Percentiles rank a stretch among this genome's conserved stretches.
Evolutionary conservation across 805 yeast genomes (phyloP).

Genomic region (Yarrowia alimentaria): DNA sequence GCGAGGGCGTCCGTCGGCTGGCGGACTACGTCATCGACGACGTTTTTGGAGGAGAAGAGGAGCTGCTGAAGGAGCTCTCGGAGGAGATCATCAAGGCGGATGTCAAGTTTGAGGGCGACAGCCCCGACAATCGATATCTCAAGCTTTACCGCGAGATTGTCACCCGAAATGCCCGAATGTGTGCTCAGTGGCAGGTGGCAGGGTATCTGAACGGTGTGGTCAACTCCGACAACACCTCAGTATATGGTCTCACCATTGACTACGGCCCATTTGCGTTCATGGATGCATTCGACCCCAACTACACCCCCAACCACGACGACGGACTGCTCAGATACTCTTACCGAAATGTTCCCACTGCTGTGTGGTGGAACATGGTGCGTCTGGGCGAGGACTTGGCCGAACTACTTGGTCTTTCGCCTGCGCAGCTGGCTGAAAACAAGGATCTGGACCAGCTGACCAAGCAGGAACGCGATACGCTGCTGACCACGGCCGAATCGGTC

Average conservation of each 20-base stretch:
- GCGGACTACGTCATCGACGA: conserved; percentile 72
- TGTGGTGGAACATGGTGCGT: conserved; percentile 90
- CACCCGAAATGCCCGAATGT: conserved; percentile 68
- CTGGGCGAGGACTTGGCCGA: conserved; percentile 83
- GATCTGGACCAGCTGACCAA: conserved; percentile 43
- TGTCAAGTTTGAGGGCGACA: too few relatives aligned
- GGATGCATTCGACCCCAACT: conserved; percentile 78
- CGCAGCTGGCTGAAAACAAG: conserved; percentile 55
- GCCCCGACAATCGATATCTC: conserved; percentile 59
- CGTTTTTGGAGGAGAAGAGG: conserved; percentile 49
- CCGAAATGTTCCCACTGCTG: conserved; percentile 76
- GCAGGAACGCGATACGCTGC: conserved; percentile 37
- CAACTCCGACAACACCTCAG: conserved; percentile 90
- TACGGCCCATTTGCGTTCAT: conserved; percentile 93
- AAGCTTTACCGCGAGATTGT: conserved; percentile 69
- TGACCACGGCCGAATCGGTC: conserved; percentile 60
- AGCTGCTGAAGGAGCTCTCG: too few relatives aligned
- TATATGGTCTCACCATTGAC: conserved; percentile 85
- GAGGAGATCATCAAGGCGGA: too few relatives aligned
- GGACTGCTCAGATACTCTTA: conserved; percentile 67
- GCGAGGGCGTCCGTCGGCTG: conserved; percentile 57
- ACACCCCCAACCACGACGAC: conserved; percentile 91
- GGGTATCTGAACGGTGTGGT: conserved; percentile 93
- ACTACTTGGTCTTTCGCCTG: conserved; percentile 75
- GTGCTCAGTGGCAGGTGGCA: conserved; percentile 85